Conservation (phyloP, 208 protist species). For the Leishmania tarentolae region DNA sequence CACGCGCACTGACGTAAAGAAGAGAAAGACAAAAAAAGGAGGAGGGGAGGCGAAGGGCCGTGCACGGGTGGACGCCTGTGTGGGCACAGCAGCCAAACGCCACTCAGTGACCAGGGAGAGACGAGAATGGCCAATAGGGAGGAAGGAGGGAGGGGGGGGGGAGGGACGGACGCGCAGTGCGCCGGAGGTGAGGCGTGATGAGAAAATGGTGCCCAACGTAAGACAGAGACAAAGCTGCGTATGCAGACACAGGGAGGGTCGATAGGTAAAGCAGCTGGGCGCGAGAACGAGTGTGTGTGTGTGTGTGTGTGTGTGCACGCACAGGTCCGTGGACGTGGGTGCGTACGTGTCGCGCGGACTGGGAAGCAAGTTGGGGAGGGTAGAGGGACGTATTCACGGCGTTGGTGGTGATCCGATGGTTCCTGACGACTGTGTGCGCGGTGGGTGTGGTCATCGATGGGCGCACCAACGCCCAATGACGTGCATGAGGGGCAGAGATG, state of each 20-base stretch:
- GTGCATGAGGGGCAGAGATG: not conserved
- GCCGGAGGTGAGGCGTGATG: too few species aligned
- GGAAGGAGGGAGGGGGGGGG: not conserved
- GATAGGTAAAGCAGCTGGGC: not conserved
- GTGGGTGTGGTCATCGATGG: not conserved
- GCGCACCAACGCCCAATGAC: not conserved
- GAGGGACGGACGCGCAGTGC: too few species aligned
- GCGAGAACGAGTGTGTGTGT: not conserved
- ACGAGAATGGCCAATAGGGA: not conserved
- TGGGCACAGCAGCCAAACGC: not conserved
- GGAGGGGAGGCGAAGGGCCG: not conserved
- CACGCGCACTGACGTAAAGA: too few species aligned
- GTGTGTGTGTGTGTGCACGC: too few species aligned
- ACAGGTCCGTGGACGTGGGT: not conserved
- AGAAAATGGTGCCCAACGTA: not conserved
- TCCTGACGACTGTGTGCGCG: not conserved
- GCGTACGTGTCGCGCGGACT: not conserved
- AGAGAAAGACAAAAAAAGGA: not conserved
- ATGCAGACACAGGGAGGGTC: not conserved
- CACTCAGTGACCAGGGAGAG: not conserved
- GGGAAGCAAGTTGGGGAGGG: too few species aligned
- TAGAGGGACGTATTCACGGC: not conserved
- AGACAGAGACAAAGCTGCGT: not conserved
- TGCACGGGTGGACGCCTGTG: not conserved
- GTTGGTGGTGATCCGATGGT: not conserved